Evolutionary conservation across 169 alveolate species (phyloP).

Genomic region (Eimeria falciformis): DNA sequence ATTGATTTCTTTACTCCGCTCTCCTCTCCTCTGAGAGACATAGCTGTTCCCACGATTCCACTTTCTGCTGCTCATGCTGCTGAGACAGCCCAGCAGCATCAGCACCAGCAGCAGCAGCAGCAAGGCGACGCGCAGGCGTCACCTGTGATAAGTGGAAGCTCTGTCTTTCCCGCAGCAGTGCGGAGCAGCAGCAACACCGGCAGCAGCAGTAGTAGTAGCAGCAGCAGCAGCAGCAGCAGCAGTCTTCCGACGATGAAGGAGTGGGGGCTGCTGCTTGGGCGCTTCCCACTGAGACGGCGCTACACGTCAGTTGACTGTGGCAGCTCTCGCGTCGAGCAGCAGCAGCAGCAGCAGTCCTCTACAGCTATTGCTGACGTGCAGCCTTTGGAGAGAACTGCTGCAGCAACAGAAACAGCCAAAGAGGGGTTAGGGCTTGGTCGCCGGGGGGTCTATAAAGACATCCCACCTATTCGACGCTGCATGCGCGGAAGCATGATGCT

Average conservation of each 20-base stretch:
- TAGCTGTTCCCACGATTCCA: slow-evolving; percentile 17
- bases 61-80: slow-evolving; percentile 4
- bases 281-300: slow-evolving; percentile 55
- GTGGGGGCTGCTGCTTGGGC: slow-evolving; percentile 50
- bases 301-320: slow-evolving; percentile 59
- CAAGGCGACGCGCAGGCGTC: too few species aligned
- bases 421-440: background rate
- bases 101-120: slow-evolving; percentile 1
- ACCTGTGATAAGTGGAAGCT: too few species aligned
- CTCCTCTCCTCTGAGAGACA: slow-evolving; percentile 58
- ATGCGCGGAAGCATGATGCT: background rate
- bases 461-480: slow-evolving; percentile 55
- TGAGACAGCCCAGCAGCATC: background rate
- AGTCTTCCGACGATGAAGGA: slow-evolving; percentile 42
- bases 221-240: slow-evolving; percentile 47
- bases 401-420: background rate
- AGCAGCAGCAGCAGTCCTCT: slow-evolving; percentile 28
- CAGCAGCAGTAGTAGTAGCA: background rate
- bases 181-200: background rate
- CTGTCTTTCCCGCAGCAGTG: background rate
- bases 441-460: too few species aligned
- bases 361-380: slow-evolving; percentile 32
- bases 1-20: slow-evolving; percentile 57
- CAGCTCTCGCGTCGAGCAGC: slow-evolving; percentile 6
- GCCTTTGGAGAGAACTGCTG: slow-evolving; percentile 3